These are phyloP conservation scores for Coemansia sp. DNA, from an alignment of 192 early-diverging fungal genomes.

Conservation along the genomic window DNA sequence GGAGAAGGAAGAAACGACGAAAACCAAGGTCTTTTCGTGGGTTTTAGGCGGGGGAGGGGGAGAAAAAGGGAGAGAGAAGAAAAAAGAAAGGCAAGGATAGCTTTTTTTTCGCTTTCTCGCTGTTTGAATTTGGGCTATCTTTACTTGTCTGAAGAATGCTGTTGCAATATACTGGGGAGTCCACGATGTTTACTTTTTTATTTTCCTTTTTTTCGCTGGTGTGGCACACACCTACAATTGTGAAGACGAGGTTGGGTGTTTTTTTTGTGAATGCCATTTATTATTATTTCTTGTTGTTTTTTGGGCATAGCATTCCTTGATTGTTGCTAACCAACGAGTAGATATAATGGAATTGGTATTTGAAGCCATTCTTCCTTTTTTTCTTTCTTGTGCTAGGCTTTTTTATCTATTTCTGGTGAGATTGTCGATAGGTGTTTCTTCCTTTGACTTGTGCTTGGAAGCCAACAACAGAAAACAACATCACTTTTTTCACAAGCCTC, in stretches of 20 bases:
- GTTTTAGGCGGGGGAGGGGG: slow-evolving; percentile 4
- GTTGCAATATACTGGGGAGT: neutral
- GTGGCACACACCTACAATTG: slow-evolving; percentile 6
- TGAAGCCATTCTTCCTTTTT: slow-evolving; percentile 2
- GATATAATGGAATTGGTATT: neutral
- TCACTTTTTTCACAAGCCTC: neutral
- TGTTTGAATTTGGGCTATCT: neutral
- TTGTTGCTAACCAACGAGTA: neutral
- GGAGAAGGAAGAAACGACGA: neutral
- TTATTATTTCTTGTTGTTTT: neutral
- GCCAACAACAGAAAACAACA: neutral
- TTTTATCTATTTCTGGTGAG: too few species aligned
- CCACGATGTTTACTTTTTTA: neutral
- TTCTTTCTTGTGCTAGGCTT: neutral
- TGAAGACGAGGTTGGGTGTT: neutral
- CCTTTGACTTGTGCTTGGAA: too few species aligned
- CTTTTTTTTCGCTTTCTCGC: too few species aligned
- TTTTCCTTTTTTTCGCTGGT: neutral
- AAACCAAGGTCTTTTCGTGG: neutral
- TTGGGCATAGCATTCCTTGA: neutral
- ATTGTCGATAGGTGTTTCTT: too few species aligned
- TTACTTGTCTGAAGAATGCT: slow-evolving; percentile 1
- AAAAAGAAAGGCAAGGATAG: too few species aligned
- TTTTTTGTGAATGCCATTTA: neutral
- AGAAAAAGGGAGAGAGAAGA: too few species aligned